A percentile compares a stretch with the other conserved stretches of the same genome.
Conservation (phyloP, 352 stramenopile genomes). For the Globisporangium spiculum region DNA sequence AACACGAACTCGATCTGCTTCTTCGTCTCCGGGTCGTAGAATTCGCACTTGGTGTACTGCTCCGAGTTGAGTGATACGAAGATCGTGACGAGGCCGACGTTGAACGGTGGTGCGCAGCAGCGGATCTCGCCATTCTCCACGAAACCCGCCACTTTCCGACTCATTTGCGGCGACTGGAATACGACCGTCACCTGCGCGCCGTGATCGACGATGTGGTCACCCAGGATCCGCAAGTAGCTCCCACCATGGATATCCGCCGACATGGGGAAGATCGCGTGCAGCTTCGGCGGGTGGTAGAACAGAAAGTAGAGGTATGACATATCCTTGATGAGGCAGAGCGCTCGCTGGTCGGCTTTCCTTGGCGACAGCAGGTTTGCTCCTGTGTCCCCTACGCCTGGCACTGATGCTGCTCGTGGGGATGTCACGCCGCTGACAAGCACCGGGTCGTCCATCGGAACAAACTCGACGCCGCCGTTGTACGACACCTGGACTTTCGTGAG, state of each 20-base stretch:
- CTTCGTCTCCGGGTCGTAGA: slow-evolving; percentile 48
- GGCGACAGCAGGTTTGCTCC: neutral
- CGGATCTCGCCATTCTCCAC: slow-evolving; percentile 62
- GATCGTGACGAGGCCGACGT: slow-evolving; percentile 43
- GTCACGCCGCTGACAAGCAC: slow-evolving; percentile 1
- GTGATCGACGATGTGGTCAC: slow-evolving; percentile 63
- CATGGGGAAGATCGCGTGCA: slow-evolving; percentile 49
- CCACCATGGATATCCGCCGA: slow-evolving; percentile 66
- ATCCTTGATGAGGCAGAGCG: slow-evolving; percentile 41
- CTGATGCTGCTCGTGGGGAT: slow-evolving; percentile 5
- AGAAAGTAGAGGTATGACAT: slow-evolving; percentile 75
- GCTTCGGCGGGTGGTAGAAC: slow-evolving; percentile 59
- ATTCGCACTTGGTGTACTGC: slow-evolving; percentile 71
- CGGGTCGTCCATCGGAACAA: slow-evolving; percentile 32
- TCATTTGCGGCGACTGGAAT: slow-evolving; percentile 51
- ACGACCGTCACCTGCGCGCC: slow-evolving; percentile 55
- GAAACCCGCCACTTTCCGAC: slow-evolving; percentile 61
- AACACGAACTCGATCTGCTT: slow-evolving; percentile 61
- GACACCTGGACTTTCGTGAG: slow-evolving; percentile 76
- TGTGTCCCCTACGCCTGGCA: neutral
- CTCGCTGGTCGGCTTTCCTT: neutral
- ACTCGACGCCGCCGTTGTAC: slow-evolving; percentile 57
- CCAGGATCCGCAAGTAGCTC: slow-evolving; percentile 59
- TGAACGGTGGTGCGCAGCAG: slow-evolving; percentile 66
- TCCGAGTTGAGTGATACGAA: slow-evolving; percentile 75